Base-by-base conservation (phyloP, 768 basidiomycete genomes). In the Leccinum obscurum region DNA sequence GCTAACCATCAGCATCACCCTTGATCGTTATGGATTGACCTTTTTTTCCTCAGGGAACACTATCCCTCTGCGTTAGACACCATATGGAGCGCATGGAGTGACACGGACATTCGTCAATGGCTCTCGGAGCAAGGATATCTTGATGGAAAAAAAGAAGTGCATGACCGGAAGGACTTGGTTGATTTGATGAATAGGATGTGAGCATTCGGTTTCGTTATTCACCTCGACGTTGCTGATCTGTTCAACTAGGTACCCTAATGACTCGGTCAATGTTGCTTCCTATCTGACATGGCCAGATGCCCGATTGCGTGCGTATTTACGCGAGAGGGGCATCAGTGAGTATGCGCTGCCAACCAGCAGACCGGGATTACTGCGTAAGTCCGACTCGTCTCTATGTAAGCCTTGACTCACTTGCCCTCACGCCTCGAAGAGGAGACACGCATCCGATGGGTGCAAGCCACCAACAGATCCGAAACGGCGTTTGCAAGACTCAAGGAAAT, bases 211-310 rank as follows among this genome's bases (percentile, higher is more conserved):
- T n/a, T 24, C n/a, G 1, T 11, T 20, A 2, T 3, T 20, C 30
- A 2, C 4, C 30, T 34, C 14, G 9, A 44, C 15, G 3, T 26
- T 13, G 7, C 44, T 51, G 50, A 69, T 52, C 24, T 26, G 17
- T 30, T 35, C 34, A 6, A 35, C n/a, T 64, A 91, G 85, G 70
- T 86, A 85, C 67, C 79, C 78, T 57, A 83, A 87, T 55, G 70
- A 72, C 53, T 69, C 70, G n/a, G 55, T 66, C 6, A 75, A 77
- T 37, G 80, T 81, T 1, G 80, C 86, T 3, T 77, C 85, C 3
- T 97, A 96, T 75, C 78, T 95, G 54, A 81, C 83, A 10, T 98
- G 96, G 96, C 92, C 93, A 13, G 95, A 98, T 68, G 92, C 95
- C 3, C 84, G 95, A 34, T 85, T 98, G 28, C 88, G 95, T 51